Conservation (phyloP, 2,329 filamentous ascomycete species). For the Hymenoscyphus fructigenus region DNA sequence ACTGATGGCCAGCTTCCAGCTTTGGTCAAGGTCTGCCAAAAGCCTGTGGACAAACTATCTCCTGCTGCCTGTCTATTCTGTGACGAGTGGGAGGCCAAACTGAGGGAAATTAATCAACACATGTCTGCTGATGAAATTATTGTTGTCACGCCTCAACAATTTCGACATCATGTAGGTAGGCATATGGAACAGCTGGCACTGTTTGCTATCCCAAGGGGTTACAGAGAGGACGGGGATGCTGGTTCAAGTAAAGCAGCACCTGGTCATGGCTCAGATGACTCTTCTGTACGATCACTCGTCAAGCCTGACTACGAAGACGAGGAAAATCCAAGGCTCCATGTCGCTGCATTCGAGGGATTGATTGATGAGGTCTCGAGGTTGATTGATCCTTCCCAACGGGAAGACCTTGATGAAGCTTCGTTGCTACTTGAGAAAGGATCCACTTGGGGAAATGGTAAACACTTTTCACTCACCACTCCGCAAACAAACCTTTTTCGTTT, state of each 20-base stretch:
- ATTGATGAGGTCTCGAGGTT: background rate
- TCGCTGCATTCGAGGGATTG: background rate
- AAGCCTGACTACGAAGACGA: background rate
- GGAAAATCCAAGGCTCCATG: background rate
- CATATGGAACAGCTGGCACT: conserved; percentile 32
- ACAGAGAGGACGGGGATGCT: conserved; percentile 16
- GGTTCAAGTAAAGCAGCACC: conserved; percentile 4
- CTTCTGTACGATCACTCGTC: background rate
- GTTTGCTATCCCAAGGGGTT: conserved; percentile 25
- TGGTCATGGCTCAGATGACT: background rate
- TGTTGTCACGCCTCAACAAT: conserved; percentile 19
- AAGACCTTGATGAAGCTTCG: no score
- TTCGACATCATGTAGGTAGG: conserved; percentile 25
- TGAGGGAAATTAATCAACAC: conserved; percentile 14
- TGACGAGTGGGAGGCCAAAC: conserved; percentile 30
- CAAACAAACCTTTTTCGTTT: background rate
- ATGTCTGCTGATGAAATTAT: conserved; percentile 7
- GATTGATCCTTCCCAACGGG: background rate
- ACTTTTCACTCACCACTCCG: background rate
- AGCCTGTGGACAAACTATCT: conserved; percentile 16
- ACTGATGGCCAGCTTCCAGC: conserved; percentile 15
- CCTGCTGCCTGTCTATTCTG: conserved; percentile 34
- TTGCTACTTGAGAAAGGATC: background rate
- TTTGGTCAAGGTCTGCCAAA: conserved; percentile 21
- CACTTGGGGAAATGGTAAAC: background rate